Conservation (phyloP, 1,284 basidiomycete genomes). For the Takashimella koratensis region DNA sequence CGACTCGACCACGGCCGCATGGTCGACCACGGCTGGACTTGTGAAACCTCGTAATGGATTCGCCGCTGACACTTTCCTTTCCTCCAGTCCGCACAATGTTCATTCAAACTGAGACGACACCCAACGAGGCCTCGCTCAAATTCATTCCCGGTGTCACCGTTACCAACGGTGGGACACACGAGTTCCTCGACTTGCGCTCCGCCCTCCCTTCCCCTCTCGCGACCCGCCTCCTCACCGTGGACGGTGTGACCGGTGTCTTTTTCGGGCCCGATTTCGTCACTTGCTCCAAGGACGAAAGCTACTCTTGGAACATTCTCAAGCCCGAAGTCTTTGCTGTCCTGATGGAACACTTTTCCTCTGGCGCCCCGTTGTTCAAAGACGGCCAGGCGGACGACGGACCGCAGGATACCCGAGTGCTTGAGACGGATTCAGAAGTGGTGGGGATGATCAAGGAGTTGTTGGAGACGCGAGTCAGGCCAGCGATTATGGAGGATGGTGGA, state of each 20-base stretch:
- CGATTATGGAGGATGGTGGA: conserved; percentile 70
- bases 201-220: conserved; percentile 86
- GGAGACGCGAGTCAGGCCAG: conserved; percentile 90
- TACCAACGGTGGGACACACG: conserved; percentile 72
- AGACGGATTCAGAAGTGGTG: conserved; percentile 94
- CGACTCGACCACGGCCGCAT: background rate
- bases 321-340: conserved; percentile 97
- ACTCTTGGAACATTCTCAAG: conserved; percentile 84
- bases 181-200: conserved; percentile 85
- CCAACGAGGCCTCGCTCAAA: conserved; percentile 96
- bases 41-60: background rate
- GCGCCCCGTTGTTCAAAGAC: conserved; percentile 72
- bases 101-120: conserved; percentile 94
- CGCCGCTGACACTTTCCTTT: background rate
- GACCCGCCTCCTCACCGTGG: conserved; percentile 85
- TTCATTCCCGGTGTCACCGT: conserved; percentile 92
- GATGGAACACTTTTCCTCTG: conserved; percentile 96
- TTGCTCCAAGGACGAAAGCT: conserved; percentile 84
- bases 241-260: conserved; percentile 84
- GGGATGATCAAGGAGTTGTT: conserved; percentile 99
- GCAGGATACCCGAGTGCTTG: conserved; percentile 92
- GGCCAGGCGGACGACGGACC: conserved; percentile 71
- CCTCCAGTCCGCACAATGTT: conserved; percentile 79
- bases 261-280: conserved; percentile 98
- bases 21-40: background rate